These are phyloP conservation scores for Geotrichum carabidarum DNA, from an alignment of 1,139 yeast genomes.

Conservation along the genomic window DNA sequence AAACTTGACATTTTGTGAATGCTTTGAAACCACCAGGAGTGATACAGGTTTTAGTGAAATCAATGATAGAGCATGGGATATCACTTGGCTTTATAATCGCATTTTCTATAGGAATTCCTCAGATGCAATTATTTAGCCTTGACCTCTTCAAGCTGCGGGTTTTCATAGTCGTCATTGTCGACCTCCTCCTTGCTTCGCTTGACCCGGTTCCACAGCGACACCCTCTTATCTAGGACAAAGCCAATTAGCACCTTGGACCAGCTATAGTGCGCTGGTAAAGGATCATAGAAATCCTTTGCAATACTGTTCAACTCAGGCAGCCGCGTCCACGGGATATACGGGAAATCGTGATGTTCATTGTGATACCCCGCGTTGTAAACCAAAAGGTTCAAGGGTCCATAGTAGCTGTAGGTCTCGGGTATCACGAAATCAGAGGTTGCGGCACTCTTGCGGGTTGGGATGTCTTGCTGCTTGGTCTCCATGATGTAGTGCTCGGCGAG, in stretches of 20 bases:
- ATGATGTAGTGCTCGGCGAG: conserved; percentile 89
- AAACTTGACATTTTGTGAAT: no score
- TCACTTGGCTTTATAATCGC: neutral
- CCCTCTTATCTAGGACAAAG: conserved; percentile 63
- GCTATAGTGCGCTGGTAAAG: conserved; percentile 68
- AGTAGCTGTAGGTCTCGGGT: conserved; percentile 87
- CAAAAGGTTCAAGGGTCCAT: conserved; percentile 67
- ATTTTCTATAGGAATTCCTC: neutral
- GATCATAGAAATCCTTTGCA: conserved; percentile 77
- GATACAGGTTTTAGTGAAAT: no score
- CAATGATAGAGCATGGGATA: no score
- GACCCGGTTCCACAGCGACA: conserved; percentile 74
- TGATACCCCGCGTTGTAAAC: conserved; percentile 95
- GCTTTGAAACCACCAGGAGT: no score
- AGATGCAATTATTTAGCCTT: neutral
- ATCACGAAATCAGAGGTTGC: conserved; percentile 26
- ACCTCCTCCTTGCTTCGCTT: conserved; percentile 44
- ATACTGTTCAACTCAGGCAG: conserved; percentile 59
- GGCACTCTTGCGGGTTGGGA: conserved; percentile 18
- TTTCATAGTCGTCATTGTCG: conserved; percentile 21
- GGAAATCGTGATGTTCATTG: conserved; percentile 94
- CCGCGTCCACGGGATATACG: conserved; percentile 85
- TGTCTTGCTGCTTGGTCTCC: conserved; percentile 28
- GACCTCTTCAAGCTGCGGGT: conserved; percentile 7
- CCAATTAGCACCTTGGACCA: conserved; percentile 76